Conservation (phyloP, 2,329 filamentous ascomycete species). For the Diaporthe citriasiana region DNA sequence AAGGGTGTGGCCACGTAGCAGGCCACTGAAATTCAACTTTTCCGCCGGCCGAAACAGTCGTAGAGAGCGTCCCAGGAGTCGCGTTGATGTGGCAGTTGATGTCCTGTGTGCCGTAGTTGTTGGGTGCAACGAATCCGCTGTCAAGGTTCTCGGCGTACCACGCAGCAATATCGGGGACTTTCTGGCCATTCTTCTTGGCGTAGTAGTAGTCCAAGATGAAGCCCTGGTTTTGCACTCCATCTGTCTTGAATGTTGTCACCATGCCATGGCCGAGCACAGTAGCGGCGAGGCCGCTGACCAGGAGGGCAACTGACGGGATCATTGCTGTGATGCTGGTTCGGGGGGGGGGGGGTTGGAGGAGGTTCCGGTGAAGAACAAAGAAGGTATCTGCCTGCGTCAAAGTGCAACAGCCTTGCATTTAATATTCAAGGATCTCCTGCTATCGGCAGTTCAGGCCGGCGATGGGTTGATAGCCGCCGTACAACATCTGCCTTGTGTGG, state of each 20-base stretch:
- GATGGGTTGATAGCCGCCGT: background rate
- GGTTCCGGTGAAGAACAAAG: background rate
- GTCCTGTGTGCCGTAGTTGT: conserved; percentile 38
- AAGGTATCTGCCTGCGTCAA: rapidly evolving
- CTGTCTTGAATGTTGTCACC: conserved; percentile 63
- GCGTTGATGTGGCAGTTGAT: conserved; percentile 42
- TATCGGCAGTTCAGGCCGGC: background rate
- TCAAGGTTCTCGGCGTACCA: conserved; percentile 52
- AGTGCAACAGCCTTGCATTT: background rate
- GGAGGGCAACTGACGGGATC: conserved; percentile 13
- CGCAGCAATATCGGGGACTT: conserved; percentile 44
- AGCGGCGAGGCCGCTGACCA: conserved; percentile 43
- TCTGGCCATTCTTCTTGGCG: conserved; percentile 48
- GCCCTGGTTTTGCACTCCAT: conserved; percentile 53
- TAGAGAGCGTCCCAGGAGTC: conserved; percentile 34
- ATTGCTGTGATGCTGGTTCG: background rate
- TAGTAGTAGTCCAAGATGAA: conserved; percentile 53
- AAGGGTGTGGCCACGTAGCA: conserved; percentile 49
- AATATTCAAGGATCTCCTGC: background rate
- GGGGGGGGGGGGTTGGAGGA: background rate
- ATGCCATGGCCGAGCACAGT: conserved; percentile 58
- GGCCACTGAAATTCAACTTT: conserved; percentile 46
- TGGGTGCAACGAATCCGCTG: conserved; percentile 39
- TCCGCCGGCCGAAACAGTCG: conserved; percentile 42
- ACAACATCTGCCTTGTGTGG: conserved; percentile 5